Evolutionary conservation across 805 yeast species (phyloP).

Genomic region (Lipomyces anomalus): DNA sequence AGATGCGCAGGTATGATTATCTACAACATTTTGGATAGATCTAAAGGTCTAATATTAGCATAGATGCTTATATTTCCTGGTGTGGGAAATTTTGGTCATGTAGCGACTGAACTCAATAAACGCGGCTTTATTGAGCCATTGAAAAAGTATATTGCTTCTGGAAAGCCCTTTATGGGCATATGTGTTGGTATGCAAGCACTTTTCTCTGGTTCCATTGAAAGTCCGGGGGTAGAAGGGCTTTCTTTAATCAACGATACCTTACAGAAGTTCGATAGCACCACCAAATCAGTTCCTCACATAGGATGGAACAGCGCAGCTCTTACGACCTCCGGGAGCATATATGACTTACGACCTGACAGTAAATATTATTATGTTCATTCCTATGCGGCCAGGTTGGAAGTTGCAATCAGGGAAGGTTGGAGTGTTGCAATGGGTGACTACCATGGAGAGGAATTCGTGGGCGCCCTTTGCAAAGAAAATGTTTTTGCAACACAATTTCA

Average conservation of each 20-base stretch:
- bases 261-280: conserved; percentile 52
- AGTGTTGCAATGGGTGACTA: conserved; percentile 65
- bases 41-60: conserved; percentile 12
- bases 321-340: conserved; percentile 37
- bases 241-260: conserved; percentile 51
- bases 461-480: conserved; percentile 72
- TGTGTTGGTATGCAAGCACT: conserved; percentile 94
- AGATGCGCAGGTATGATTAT: conserved; percentile 38
- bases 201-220: conserved; percentile 69
- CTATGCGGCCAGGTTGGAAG: conserved; percentile 59
- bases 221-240: conserved; percentile 57
- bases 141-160: conserved; percentile 59
- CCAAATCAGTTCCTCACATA: conserved; percentile 88
- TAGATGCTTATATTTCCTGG: conserved; percentile 77
- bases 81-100: conserved; percentile 95
- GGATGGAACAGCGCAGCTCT: conserved; percentile 76
- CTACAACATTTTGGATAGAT: neutral
- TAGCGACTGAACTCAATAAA: conserved; percentile 60
- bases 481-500: conserved; percentile 96
- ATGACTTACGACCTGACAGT: conserved; percentile 56
- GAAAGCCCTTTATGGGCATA: conserved; percentile 89
- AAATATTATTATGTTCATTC: conserved; percentile 95
- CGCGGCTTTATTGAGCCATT: conserved; percentile 65
- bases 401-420: conserved; percentile 52
- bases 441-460: conserved; percentile 73